Conservation (phyloP, 306 rosid genomes). For the Fagus crenata region DNA sequence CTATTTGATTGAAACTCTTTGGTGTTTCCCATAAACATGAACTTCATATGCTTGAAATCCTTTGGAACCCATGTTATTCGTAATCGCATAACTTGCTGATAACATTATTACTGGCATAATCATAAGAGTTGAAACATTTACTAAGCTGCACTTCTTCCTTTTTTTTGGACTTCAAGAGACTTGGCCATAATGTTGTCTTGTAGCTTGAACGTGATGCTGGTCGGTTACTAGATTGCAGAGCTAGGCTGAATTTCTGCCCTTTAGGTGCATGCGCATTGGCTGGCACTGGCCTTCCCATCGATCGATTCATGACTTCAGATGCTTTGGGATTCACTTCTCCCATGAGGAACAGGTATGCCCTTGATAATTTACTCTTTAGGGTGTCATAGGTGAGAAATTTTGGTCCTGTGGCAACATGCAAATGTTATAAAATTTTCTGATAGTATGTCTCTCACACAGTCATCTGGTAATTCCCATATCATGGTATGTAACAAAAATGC, state of each 20-base stretch:
- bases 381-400: background rate
- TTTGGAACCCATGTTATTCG: background rate
- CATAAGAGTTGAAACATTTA: background rate
- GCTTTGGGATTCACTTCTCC: conserved; percentile 87
- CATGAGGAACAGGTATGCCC: conserved; percentile 78
- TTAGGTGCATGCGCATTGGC: conserved; percentile 99
- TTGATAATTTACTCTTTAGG: conserved; percentile 6
- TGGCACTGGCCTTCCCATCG: conserved; percentile 98
- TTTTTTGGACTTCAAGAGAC: conserved; percentile 1
- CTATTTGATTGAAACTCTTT: background rate
- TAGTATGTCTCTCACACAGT: background rate
- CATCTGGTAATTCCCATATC: background rate
- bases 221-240: conserved; percentile 83
- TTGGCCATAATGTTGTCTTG: conserved; percentile 34
- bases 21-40: background rate
- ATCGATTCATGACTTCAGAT: conserved; percentile 89
- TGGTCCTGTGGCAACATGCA: background rate
- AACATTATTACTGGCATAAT: background rate
- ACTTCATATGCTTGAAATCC: background rate
- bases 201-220: conserved; percentile 93
- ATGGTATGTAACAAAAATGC: background rate
- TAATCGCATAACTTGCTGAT: background rate
- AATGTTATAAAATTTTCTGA: background rate
- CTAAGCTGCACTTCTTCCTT: background rate
- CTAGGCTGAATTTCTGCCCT: conserved; percentile 81